Evolutionary conservation across 306 rosid species (phyloP).

Genomic region (Castanopsis chinensis): DNA sequence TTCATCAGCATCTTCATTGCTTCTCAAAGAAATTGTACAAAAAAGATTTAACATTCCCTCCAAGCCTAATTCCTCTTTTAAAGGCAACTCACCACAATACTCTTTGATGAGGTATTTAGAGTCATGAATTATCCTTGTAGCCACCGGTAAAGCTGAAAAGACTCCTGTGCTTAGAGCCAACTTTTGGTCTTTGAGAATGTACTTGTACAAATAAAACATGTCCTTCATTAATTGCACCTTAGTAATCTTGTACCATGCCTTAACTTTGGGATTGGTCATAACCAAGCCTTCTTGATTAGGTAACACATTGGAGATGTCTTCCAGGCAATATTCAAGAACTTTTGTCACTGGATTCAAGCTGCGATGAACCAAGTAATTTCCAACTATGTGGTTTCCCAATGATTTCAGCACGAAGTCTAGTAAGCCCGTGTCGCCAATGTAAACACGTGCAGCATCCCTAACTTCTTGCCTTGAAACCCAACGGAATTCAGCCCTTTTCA

Average conservation of each 20-base stretch:
- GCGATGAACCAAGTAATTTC: constrained; percentile 72
- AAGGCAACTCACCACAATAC: constrained; percentile 36
- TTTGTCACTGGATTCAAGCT: constrained; percentile 75
- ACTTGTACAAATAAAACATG: constrained; percentile 53
- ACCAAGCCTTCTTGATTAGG: constrained; percentile 38
- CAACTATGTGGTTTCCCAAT: constrained; percentile 67
- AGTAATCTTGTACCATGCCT: constrained; percentile 54
- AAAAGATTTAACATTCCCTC: constrained; percentile 48
- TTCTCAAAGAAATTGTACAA: constrained; percentile 48
- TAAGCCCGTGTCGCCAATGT: constrained; percentile 77
- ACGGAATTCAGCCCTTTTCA: constrained; percentile 48
- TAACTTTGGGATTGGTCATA: constrained; percentile 21
- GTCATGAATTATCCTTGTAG: constrained; percentile 65
- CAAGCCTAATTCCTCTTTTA: constrained; percentile 29
- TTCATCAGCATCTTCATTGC: constrained; percentile 2
- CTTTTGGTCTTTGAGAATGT: constrained; percentile 56
- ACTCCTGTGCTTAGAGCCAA: constrained; percentile 30
- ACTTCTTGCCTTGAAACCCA: constrained; percentile 93
- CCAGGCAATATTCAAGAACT: constrained; percentile 76
- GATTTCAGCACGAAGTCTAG: constrained; percentile 78
- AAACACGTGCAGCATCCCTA: constrained; percentile 67
- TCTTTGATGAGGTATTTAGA: constrained; percentile 69
- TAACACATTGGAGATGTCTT: constrained; percentile 58
- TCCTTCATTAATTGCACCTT: constrained; percentile 67
- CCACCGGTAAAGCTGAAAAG: constrained; percentile 57